Evolutionary conservation across 192 early-diverging fungal genomes (phyloP).

Genomic region (Rhizoclosmatium globosum): DNA sequence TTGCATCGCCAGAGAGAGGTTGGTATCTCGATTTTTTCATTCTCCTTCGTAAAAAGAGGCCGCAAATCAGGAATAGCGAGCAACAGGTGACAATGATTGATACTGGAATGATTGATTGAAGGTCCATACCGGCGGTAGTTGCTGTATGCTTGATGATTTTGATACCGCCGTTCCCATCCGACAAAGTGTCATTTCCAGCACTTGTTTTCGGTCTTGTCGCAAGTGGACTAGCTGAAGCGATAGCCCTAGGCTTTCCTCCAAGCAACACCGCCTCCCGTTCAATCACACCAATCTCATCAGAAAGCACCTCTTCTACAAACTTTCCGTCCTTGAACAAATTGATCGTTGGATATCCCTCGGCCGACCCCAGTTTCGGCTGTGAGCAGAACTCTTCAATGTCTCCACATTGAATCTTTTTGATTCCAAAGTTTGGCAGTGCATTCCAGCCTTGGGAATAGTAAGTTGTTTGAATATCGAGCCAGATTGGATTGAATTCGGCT

Average conservation of each 20-base stretch:
- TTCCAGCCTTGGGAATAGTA: slow-evolving; percentile 5
- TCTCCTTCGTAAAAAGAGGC: too few relatives aligned
- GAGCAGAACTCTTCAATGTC: not conserved
- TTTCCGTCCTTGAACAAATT: slow-evolving; percentile 14
- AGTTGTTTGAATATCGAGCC: slow-evolving; percentile 14
- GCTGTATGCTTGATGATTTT: too few relatives aligned
- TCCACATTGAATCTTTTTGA: slow-evolving; percentile 12
- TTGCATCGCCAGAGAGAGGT: too few relatives aligned
- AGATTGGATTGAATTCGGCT: slow-evolving; percentile 24
- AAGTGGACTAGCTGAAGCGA: too few relatives aligned
- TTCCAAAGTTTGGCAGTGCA: slow-evolving; percentile 22
- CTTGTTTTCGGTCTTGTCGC: too few relatives aligned
- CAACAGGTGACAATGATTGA: too few relatives aligned
- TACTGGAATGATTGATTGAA: too few relatives aligned
- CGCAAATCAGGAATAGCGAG: too few relatives aligned
- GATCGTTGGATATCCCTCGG: slow-evolving; percentile 31
- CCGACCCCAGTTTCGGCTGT: not conserved
- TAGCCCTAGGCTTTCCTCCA: not conserved
- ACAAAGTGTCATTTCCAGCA: too few relatives aligned
- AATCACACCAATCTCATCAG: not conserved
- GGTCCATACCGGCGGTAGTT: too few relatives aligned
- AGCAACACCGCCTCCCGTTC: not conserved
- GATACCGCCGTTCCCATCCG: too few relatives aligned
- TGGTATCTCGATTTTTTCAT: too few relatives aligned
- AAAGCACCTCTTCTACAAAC: slow-evolving; percentile 15